Evolutionary conservation across 2,329 filamentous ascomycete genomes (phyloP).

Genomic region (Colletotrichum navitas): DNA sequence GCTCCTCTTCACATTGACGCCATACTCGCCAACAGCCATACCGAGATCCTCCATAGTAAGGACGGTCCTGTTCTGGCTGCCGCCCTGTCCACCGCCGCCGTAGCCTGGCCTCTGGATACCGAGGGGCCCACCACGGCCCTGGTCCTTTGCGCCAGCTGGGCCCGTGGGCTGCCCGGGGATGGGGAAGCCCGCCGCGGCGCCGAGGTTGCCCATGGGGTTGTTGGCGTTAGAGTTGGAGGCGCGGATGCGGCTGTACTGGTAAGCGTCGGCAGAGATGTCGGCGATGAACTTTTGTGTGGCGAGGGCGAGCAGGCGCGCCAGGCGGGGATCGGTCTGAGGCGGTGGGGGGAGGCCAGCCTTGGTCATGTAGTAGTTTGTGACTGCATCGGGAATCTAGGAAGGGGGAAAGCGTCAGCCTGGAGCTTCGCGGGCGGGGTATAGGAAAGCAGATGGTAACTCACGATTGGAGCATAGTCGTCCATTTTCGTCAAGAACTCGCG

Average conservation of each 20-base stretch:
- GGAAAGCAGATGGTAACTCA: slow-evolving; percentile 61
- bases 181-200: slow-evolving; percentile 78
- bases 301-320: slow-evolving; percentile 92
- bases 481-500: slow-evolving; percentile 96
- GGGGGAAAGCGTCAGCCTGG: slow-evolving; percentile 1
- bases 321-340: slow-evolving; percentile 88
- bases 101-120: slow-evolving; percentile 84
- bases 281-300: slow-evolving; percentile 99
- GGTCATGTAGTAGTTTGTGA: slow-evolving; percentile 98
- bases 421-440: background rate
- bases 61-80: slow-evolving; percentile 90
- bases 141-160: slow-evolving; percentile 69
- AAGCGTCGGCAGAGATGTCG: slow-evolving; percentile 96
- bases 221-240: slow-evolving; percentile 89
- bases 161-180: slow-evolving; percentile 71
- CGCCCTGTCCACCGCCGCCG: slow-evolving; percentile 89
- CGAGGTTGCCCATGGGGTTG: slow-evolving; percentile 90
- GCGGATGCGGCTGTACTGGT: slow-evolving; percentile 96
- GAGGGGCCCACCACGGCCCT: slow-evolving; percentile 70
- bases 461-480: slow-evolving; percentile 98
- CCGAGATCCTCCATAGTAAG: slow-evolving; percentile 98
- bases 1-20: slow-evolving; percentile 95
- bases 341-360: slow-evolving; percentile 94
- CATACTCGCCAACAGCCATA: slow-evolving; percentile 98
- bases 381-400: slow-evolving; percentile 90